phyloP scores from a whole-genome alignment of 108 stramenopile genomes.

The Conticribra weissflogii region DNA sequence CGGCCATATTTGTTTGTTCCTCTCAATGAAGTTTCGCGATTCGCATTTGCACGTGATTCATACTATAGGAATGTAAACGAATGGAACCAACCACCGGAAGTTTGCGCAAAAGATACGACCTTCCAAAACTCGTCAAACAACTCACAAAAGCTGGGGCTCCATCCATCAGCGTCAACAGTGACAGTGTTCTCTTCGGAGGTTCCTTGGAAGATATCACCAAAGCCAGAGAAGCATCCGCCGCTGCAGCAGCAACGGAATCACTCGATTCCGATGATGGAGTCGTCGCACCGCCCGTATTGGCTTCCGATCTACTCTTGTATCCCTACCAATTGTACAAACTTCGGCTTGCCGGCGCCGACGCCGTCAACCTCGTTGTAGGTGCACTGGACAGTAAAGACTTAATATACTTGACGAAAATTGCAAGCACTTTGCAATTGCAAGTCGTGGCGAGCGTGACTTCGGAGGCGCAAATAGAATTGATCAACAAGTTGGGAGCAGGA shows the following conservation, averaged over 20 bases:
- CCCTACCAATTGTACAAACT: constrained; percentile 91
- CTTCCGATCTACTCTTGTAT: constrained; percentile 83
- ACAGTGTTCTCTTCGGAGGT: constrained; percentile 79
- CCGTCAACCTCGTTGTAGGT: constrained; percentile 74
- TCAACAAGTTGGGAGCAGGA: constrained; percentile 46
- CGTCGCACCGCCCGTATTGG: constrained; percentile 76
- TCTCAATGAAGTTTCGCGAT: no score
- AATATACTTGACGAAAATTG: constrained; percentile 84
- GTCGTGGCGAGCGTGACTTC: constrained; percentile 69
- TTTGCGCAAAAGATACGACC: constrained; percentile 76
- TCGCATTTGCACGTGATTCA: no score
- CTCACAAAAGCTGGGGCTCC: constrained; percentile 60
- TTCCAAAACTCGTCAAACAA: constrained; percentile 68
- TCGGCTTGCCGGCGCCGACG: constrained; percentile 86
- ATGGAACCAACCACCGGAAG: constrained; percentile 79
- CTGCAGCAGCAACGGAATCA: constrained; percentile 50
- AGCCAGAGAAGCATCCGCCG: constrained; percentile 59
- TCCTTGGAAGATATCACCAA: constrained; percentile 72
- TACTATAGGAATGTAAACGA: constrained; percentile 73
- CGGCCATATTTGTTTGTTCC: not conserved
- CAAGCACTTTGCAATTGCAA: constrained; percentile 69
- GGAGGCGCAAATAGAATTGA: constrained; percentile 58
- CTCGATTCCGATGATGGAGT: constrained; percentile 54
- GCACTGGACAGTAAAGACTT: constrained; percentile 78
- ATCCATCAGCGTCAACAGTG: constrained; percentile 82